Conservation (phyloP, 1,284 basidiomycete species). For the Ceratobasidium sp. region DNA sequence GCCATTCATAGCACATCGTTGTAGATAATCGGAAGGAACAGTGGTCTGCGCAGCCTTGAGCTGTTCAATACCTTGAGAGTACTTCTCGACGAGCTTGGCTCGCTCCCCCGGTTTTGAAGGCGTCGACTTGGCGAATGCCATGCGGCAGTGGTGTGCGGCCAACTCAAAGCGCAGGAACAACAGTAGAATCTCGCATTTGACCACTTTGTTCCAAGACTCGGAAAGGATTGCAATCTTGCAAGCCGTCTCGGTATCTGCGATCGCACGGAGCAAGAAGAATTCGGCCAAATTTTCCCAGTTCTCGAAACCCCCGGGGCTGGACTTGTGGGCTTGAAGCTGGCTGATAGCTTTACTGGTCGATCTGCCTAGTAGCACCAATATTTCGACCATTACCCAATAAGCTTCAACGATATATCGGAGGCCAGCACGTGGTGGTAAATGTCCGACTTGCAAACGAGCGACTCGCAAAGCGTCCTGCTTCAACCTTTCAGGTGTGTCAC, state of each 20-base stretch:
- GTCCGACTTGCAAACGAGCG: slow-evolving; percentile 58
- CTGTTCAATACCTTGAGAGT: no score
- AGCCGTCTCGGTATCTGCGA: slow-evolving; percentile 54
- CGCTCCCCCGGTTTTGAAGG: no score
- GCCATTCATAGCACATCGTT: no score
- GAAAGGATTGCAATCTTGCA: slow-evolving; percentile 50
- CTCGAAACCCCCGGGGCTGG: slow-evolving; percentile 24
- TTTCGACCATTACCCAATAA: slow-evolving; percentile 56
- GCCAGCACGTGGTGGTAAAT: slow-evolving; percentile 61
- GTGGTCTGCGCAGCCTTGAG: no score
- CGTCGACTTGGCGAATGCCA: no score
- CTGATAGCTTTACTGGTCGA: slow-evolving; percentile 47
- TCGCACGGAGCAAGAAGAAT: slow-evolving; percentile 55
- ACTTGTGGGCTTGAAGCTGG: neutral
- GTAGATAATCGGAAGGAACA: no score
- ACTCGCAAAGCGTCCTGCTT: slow-evolving; percentile 53
- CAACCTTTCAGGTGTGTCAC: slow-evolving; percentile 51
- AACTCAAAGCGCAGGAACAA: slow-evolving; percentile 42
- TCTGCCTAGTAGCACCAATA: slow-evolving; percentile 55
- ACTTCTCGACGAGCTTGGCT: no score
- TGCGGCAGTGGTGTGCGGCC: neutral
- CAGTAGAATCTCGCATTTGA: slow-evolving; percentile 50
- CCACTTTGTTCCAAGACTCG: slow-evolving; percentile 51
- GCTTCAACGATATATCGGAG: slow-evolving; percentile 63
- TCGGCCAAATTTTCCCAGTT: slow-evolving; percentile 52